Base-by-base conservation (phyloP, 768 basidiomycete genomes). In the Amanita fuliginea region DNA sequence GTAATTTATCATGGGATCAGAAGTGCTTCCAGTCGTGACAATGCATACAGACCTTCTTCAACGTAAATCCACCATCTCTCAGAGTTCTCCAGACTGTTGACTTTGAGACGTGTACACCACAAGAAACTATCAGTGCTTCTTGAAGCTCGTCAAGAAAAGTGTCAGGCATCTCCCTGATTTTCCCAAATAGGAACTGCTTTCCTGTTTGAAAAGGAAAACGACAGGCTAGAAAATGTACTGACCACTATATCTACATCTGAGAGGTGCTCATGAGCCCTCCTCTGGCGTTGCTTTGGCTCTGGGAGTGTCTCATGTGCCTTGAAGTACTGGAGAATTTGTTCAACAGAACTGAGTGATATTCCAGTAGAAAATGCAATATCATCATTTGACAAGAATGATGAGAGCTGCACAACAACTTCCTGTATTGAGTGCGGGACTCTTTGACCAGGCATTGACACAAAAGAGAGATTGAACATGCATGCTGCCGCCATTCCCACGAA, bases 121-220 rank as follows among this genome's bases (percentile, higher is more conserved):
- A 33, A 1, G 34, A 14, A 11, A 40, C 36, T 3, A 18, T 19
- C 10, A 54, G 43, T 34, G 28, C 30, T 2, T 50, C 36, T 22
- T 40, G 39, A 6, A 56, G 19, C 28, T 56, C 55, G 26, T 28
- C 26, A 2, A 54, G 46, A 40, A 52, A 54, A 2, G 49, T 21
- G 24, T 56, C 55, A 3, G 55, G 53, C 11, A 19, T 32, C 10
- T 45, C 28, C n/a, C 10, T 9, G 6, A 39, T 39, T 39, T 16
- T 39, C 6, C 37, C 37, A 18, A 39, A 39, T 3, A 39, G 37
- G 9, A 19, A 7, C 37, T 39, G 19, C 16, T 39, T 39, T 39
- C 3, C 19, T 18, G n/a, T n/a, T 10, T 37, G 14, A 9, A 7
- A 37, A 4, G 8, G n/a, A 4, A 6, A 37, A 37, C 8, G 9